Percentiles rank a stretch among this genome's conserved stretches.
Evolutionary conservation across 129 eudicot species (phyloP).

Genomic region (Artemisia annua): DNA sequence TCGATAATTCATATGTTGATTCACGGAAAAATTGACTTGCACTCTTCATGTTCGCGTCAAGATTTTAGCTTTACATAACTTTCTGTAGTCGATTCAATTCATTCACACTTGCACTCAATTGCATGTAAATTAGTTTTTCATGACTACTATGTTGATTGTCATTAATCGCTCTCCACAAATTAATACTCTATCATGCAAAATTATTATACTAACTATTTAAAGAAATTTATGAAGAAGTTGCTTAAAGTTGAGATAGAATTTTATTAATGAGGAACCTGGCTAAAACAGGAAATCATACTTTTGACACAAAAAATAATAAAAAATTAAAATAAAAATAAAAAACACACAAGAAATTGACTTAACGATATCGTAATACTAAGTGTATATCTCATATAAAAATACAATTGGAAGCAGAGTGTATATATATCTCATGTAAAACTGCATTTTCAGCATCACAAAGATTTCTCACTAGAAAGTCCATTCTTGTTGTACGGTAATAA

Average conservation of each 20-base stretch:
- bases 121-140: neutral
- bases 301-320: neutral
- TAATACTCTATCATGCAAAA: neutral
- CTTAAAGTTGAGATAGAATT: neutral
- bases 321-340: too few species aligned
- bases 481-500: too few species aligned
- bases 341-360: too few species aligned
- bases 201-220: neutral
- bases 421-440: too few species aligned
- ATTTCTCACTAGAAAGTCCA: too few species aligned
- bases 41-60: neutral
- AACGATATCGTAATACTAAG: too few species aligned
- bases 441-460: too few species aligned
- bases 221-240: neutral
- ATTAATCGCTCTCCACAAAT: neutral
- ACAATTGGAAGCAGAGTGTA: too few species aligned
- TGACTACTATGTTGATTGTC: neutral
- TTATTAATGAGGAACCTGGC: neutral
- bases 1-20: neutral
- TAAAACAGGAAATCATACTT: neutral
- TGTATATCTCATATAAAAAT: too few species aligned
- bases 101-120: constrained; percentile 15
- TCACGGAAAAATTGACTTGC: constrained; percentile 5
- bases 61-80: neutral
- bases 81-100: neutral